Base-by-base conservation (phyloP, 2,329 filamentous ascomycete species). In the Diplocarpon mali region DNA sequence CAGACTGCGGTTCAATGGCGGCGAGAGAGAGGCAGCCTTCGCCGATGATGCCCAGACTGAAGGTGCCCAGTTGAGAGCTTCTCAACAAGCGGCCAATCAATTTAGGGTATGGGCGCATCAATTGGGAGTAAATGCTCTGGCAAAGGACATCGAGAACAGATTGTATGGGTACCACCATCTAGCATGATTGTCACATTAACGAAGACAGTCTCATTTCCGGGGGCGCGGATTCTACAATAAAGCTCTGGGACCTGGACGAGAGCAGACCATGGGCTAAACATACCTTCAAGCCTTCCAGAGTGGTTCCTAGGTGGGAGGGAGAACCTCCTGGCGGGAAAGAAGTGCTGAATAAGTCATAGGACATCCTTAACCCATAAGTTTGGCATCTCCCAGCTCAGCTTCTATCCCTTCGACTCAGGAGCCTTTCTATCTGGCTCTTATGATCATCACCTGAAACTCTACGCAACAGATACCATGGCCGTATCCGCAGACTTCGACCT, bases 211-310 rank as follows among this genome's bases (percentile, higher is more conserved):
- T 95, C 50, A 65, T 95, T 2, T 94, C 89, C 0, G 90, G 86
- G 3, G 88, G 89, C 27, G 82, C 85, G 4, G 87, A 95, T 60
- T 85, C 84, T 9, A 84, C 83, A 1, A 78, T 95, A 58, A 84
- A 80, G 53, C 67, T 95, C 37, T 95, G 89, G 89, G 82, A 95
- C 64, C 73, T 95, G 6, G 84, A 94, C 57, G 67, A 73, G 40
- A 68, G 69, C 48, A 63, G 67, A 50, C 62, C 46, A 13, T 44
- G 44, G 7, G 37, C 47, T 49, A 49, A 62, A 62, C 71, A 70
- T 57, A 71, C 61, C 14, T 80, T 73, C 56, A 70, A 66, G 6
- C 75, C 84, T 2, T 61, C 72, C 15, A 72, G 69, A 40, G 68
- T 67, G 17, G 68, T 78, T 39, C 57, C 66, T 12, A 69, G 71